Evolutionary conservation across 2,329 filamentous ascomycete genomes (phyloP).

Genomic region (Remersonia thermophila): DNA sequence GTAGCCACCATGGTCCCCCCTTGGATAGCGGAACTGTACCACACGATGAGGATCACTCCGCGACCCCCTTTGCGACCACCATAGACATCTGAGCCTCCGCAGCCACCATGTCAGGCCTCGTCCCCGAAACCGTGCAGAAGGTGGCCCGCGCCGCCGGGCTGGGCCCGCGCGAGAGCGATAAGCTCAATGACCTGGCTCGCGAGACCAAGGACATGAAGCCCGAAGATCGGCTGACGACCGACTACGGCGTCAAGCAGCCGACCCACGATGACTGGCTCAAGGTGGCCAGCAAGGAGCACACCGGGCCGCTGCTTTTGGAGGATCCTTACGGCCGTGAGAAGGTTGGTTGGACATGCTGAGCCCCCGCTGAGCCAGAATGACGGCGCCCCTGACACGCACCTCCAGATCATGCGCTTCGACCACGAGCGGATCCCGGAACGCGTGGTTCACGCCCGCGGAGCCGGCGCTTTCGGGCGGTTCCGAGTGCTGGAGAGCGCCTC

Average conservation of each 20-base stretch:
- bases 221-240: slow-evolving; percentile 55
- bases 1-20: too few species aligned
- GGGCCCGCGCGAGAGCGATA: slow-evolving; percentile 32
- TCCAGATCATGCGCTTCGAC: slow-evolving; percentile 64
- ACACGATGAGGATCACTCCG: too few species aligned
- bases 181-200: slow-evolving; percentile 47
- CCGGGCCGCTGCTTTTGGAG: slow-evolving; percentile 57
- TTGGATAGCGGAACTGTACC: too few species aligned
- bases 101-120: slow-evolving; percentile 1
- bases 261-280: slow-evolving; percentile 71
- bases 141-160: slow-evolving; percentile 22
- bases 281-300: slow-evolving; percentile 46
- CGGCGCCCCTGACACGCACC: background rate
- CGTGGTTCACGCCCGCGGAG: slow-evolving; percentile 23
- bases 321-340: slow-evolving; percentile 64
- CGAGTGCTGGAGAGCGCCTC: slow-evolving; percentile 50
- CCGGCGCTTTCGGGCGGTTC: slow-evolving; percentile 38
- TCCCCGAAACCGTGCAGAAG: slow-evolving; percentile 7
- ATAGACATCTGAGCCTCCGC: too few species aligned
- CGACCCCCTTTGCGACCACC: too few species aligned
- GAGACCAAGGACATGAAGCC: slow-evolving; percentile 47
- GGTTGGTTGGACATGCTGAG: too few species aligned
- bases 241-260: slow-evolving; percentile 61
- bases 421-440: slow-evolving; percentile 33
- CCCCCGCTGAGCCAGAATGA: too few species aligned